A percentile compares a stretch with the other conserved stretches of the same genome.
Evolutionary conservation across 257 asterid genomes (phyloP).

Genomic region (Nicotiana noctiflora): DNA sequence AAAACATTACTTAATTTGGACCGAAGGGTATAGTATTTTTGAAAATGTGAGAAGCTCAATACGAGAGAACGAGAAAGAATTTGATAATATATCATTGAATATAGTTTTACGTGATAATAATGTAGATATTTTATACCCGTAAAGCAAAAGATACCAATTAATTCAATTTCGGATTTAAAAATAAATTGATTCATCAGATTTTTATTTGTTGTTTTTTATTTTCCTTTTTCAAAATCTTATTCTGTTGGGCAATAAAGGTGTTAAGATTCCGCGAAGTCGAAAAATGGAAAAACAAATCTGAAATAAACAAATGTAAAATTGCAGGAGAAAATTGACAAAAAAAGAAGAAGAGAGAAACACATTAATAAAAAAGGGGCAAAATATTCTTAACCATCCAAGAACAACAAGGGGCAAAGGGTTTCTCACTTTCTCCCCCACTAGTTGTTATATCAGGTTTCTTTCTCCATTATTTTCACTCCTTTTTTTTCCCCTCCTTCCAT

Average conservation of each 20-base stretch:
- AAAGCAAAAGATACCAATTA: neutral
- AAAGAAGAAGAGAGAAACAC: neutral
- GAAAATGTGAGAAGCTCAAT: too few relatives aligned
- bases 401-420: slow-evolving; percentile 6
- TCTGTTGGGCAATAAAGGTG: neutral
- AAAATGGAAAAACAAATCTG: neutral
- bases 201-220: neutral
- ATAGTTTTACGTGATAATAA: too few relatives aligned
- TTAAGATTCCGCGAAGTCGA: neutral
- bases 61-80: too few relatives aligned
- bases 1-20: too few relatives aligned
- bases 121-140: neutral
- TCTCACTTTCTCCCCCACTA: slow-evolving; percentile 13
- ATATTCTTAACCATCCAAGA: slow-evolving; percentile 9
- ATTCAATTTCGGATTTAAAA: neutral
- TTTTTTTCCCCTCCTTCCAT: neutral
- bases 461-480: neutral
- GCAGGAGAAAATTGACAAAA: neutral
- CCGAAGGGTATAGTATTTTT: too few relatives aligned
- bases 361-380: neutral
- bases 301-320: neutral
- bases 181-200: neutral
- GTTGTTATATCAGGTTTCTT: slow-evolving; percentile 6
- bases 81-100: too few relatives aligned
- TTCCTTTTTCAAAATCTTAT: neutral